Evolutionary conservation across 1,284 basidiomycete species (phyloP), one percentile per base, ranked within the genome.

Genomic region (Athelia sp.): DNA sequence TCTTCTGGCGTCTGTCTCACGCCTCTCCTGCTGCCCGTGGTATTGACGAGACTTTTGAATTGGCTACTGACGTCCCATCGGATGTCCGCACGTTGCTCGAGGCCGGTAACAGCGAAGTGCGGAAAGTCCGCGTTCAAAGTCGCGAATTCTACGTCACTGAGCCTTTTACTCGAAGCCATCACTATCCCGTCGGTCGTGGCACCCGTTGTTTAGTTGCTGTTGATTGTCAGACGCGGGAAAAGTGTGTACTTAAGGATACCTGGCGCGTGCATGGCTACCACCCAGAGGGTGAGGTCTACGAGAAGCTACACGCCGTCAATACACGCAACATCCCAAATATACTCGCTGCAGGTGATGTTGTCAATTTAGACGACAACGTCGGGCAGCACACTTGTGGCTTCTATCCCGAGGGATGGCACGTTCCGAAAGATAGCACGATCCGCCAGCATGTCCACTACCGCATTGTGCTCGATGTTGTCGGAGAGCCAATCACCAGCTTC

Each of bases 1-100:
- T 47, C 23, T 35, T 47, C 31, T 47, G 45, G 45, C 26, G 45
- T 13, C 22, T 47, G 15, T 47, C 45, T 31, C 45, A 47, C 29
- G 26, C 45, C 15, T 34, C 45, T 32, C 45, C 29, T 15, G 45
- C 26, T 3, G n/a, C n/a, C 14, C 45, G 45, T 47, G 45, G 45
- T 22, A 47, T 47, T 13, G 45, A 47, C 31, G 36, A 31, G 29
- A 47, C 29, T 18, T 47, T 34, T 35, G 13, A 47, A 35, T 35
- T 21, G 26, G 26, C 26, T 29, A 29, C 4, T 29, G 26, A 29
- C 13, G 26, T 29, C 26, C 26, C 26, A 29, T 29, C 26, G 13
- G 26, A 4, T 29, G 26, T 29, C 26, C 26, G 26, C 13, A 29
- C 26, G 26, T 29, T 29, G 26, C 26, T 29, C 26, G 13, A 29